A percentile compares a stretch with the other conserved stretches of the same genome.
These are phyloP conservation scores for Cryptosporidium canis DNA, from an alignment of 169 alveolate genomes.

Conservation along the genomic window DNA sequence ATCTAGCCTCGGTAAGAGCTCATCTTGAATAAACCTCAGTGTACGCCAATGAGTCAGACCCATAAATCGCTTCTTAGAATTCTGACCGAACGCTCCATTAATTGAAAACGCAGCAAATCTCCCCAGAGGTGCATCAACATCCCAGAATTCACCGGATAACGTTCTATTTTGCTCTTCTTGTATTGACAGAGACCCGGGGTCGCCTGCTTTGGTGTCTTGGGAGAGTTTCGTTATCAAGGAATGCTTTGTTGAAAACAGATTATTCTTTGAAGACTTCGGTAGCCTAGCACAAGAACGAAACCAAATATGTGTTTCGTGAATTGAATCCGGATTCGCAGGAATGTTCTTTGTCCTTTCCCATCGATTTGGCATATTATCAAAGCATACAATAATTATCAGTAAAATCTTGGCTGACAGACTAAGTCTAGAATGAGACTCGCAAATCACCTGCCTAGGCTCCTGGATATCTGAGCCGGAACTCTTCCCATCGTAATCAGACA, in stretches of 20 bases:
- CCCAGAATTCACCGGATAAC: slow-evolving; percentile 54
- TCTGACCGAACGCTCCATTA: slow-evolving; percentile 65
- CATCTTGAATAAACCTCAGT: slow-evolving; percentile 34
- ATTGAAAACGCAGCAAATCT: slow-evolving; percentile 68
- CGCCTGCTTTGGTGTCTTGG: neutral
- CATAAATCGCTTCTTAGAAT: slow-evolving; percentile 52
- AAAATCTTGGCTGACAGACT: slow-evolving; percentile 48
- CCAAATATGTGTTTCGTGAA: slow-evolving; percentile 46
- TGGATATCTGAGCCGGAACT: neutral
- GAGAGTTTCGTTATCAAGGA: slow-evolving; percentile 21
- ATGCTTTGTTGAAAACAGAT: slow-evolving; percentile 32
- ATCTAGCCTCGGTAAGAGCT: slow-evolving; percentile 20
- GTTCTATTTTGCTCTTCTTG: slow-evolving; percentile 15
- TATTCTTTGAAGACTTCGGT: slow-evolving; percentile 34
- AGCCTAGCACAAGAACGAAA: slow-evolving; percentile 27
- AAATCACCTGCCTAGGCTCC: neutral
- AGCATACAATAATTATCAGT: slow-evolving; percentile 25
- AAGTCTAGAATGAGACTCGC: neutral
- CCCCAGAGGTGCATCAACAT: slow-evolving; percentile 38
- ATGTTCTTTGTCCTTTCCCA: slow-evolving; percentile 15
- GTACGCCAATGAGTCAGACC: slow-evolving; percentile 67
- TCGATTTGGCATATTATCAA: slow-evolving; percentile 52
- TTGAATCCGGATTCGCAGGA: slow-evolving; percentile 27
- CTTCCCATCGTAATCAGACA: neutral
- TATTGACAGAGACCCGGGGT: slow-evolving; percentile 1